These are phyloP conservation scores for Fusarium sulawesiense DNA, from an alignment of 2,329 filamentous ascomycete species.

Conservation along the genomic window DNA sequence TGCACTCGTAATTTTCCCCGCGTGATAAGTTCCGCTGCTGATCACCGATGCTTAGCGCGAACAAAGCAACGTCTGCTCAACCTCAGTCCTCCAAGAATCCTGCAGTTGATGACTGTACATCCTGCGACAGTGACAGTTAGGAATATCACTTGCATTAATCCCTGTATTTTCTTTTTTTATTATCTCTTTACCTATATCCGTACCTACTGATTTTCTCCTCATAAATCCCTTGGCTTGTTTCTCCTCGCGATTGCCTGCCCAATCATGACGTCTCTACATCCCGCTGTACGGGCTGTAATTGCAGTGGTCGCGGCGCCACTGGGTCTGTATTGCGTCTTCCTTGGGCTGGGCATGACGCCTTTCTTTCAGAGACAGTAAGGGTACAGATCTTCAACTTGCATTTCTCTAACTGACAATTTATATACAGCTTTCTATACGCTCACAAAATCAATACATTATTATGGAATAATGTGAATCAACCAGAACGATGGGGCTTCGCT, in stretches of 20 bases:
- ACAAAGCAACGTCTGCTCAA: slow-evolving; percentile 39
- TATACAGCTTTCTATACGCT: slow-evolving; percentile 79
- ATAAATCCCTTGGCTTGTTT: neutral
- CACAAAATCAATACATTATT: slow-evolving; percentile 80
- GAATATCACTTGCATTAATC: neutral
- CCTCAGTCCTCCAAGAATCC: slow-evolving; percentile 37
- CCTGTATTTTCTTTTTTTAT: neutral
- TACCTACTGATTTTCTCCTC: neutral
- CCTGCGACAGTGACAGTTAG: neutral
- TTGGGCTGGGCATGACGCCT: slow-evolving; percentile 74
- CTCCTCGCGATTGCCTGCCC: neutral
- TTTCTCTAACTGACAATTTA: slow-evolving; percentile 17
- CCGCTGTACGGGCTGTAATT: slow-evolving; percentile 50
- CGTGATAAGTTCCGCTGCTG: slow-evolving; percentile 36
- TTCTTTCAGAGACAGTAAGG: slow-evolving; percentile 81
- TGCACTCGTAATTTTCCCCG: slow-evolving; percentile 5
- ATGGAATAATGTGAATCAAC: slow-evolving; percentile 78
- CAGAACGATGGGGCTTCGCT: slow-evolving; percentile 87
- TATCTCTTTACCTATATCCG: neutral
- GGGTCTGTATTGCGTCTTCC: slow-evolving; percentile 72
- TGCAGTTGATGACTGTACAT: slow-evolving; percentile 3
- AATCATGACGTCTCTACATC: slow-evolving; percentile 42
- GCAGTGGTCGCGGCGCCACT: slow-evolving; percentile 69
- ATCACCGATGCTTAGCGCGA: slow-evolving; percentile 39
- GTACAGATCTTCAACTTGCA: neutral